phyloP scores from a whole-genome alignment of 768 basidiomycete species.

The Pleurotus eryngii region DNA sequence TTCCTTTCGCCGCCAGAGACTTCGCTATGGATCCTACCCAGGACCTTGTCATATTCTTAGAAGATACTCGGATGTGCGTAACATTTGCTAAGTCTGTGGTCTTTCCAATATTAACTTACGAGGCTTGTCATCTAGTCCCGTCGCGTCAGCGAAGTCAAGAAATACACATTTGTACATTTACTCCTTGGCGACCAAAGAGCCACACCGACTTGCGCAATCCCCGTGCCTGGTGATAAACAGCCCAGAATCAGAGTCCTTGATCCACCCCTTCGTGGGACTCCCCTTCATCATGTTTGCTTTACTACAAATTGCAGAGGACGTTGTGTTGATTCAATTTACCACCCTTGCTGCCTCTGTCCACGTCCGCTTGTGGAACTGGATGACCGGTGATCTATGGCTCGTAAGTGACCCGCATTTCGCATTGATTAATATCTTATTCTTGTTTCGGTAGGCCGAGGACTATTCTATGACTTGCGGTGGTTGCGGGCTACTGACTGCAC shows the following conservation, averaged over 20 bases:
- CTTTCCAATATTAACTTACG: neutral
- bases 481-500: slow-evolving; percentile 44
- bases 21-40: slow-evolving; percentile 68
- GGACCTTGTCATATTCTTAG: slow-evolving; percentile 48
- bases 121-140: slow-evolving; percentile 3
- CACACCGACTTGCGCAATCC: slow-evolving; percentile 38
- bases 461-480: slow-evolving; percentile 30
- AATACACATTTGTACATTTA: slow-evolving; percentile 35
- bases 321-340: slow-evolving; percentile 44
- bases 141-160: slow-evolving; percentile 5
- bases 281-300: slow-evolving; percentile 26
- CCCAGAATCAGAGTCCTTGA: slow-evolving; percentile 11
- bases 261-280: slow-evolving; percentile 18
- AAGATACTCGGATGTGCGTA: slow-evolving; percentile 17
- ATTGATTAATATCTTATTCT: neutral
- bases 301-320: slow-evolving; percentile 48
- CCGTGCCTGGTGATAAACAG: slow-evolving; percentile 24
- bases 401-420: slow-evolving; percentile 28
- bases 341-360: slow-evolving; percentile 22
- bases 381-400: slow-evolving; percentile 34
- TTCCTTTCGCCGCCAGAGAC: slow-evolving; percentile 44
- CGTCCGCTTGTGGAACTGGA: slow-evolving; percentile 53
- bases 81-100: neutral
- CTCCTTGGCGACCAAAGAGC: slow-evolving; percentile 37
- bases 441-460: neutral